Evolutionary conservation across 331 rosid genomes (phyloP).

Genomic region (Acacia pycnantha): DNA sequence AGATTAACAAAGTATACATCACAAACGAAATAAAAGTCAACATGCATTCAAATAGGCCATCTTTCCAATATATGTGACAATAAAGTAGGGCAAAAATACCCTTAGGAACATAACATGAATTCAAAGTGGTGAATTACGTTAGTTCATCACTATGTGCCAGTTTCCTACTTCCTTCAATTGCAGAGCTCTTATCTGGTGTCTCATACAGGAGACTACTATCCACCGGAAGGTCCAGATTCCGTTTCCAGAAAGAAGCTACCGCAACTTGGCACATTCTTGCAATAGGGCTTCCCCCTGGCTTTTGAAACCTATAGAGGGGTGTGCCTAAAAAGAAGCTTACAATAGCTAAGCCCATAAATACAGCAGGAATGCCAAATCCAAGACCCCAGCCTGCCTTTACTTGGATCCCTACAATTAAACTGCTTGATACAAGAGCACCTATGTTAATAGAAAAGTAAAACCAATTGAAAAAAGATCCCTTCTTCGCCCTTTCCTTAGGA

Average conservation of each 20-base stretch:
- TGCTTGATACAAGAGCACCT: constrained; percentile 89
- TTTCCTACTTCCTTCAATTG: constrained; percentile 94
- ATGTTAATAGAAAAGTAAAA: constrained; percentile 88
- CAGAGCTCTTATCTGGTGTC: constrained; percentile 70
- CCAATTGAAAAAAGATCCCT: constrained; percentile 99
- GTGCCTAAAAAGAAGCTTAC: constrained; percentile 83
- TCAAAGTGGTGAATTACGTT: constrained; percentile 41
- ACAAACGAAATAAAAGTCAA: not conserved
- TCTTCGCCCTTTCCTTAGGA: constrained; percentile 77
- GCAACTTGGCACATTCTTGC: constrained; percentile 96
- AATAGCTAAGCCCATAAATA: constrained; percentile 83
- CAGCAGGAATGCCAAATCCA: constrained; percentile 95
- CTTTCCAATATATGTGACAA: not conserved
- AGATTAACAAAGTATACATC: not conserved
- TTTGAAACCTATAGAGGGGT: constrained; percentile 86
- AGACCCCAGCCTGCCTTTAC: constrained; percentile 97
- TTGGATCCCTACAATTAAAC: constrained; percentile 81
- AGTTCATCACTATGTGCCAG: constrained; percentile 81
- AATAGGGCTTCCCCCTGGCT: constrained; percentile 93
- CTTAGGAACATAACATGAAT: constrained; percentile 6
- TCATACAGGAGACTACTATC: constrained; percentile 79
- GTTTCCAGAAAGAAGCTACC: constrained; percentile 74
- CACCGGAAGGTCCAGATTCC: constrained; percentile 59
- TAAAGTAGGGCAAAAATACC: not conserved
- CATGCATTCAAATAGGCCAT: not conserved